Percentiles rank a stretch among this genome's conserved stretches.
These are phyloP conservation scores for Candida railenensis DNA, from an alignment of 805 yeast species.

Conservation along the genomic window DNA sequence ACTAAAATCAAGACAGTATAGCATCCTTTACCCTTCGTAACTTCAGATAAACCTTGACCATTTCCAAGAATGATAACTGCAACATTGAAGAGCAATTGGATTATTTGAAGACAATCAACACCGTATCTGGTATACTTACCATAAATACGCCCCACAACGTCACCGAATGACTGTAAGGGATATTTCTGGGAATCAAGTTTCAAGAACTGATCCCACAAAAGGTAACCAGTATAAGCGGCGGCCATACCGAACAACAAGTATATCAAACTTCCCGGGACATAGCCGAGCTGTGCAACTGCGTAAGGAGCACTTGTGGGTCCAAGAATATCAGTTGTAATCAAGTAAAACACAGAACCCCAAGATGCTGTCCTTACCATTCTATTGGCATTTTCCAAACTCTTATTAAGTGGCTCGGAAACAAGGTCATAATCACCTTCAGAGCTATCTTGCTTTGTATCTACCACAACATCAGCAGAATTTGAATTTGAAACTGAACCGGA, in stretches of 20 bases:
- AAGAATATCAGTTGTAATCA: slow-evolving; percentile 48
- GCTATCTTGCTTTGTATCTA: slow-evolving; percentile 2
- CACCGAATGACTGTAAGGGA: slow-evolving; percentile 44
- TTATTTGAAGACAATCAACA: slow-evolving; percentile 36
- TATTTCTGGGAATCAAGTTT: slow-evolving; percentile 42
- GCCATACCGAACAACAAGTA: slow-evolving; percentile 39
- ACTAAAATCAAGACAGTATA: slow-evolving; percentile 40
- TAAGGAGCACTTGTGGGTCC: slow-evolving; percentile 50
- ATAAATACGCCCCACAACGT: slow-evolving; percentile 38
- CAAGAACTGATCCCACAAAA: slow-evolving; percentile 34
- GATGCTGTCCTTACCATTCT: slow-evolving; percentile 10
- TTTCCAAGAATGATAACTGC: slow-evolving; percentile 41
- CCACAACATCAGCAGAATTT: too few relatives aligned
- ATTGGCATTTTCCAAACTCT: slow-evolving; percentile 7
- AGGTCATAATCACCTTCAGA: background rate
- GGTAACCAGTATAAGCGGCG: slow-evolving; percentile 43
- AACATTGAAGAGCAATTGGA: slow-evolving; percentile 44
- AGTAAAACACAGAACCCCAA: slow-evolving; percentile 36
- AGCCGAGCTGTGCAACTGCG: slow-evolving; percentile 43
- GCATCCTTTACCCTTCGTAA: slow-evolving; percentile 33
- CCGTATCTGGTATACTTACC: slow-evolving; percentile 30
- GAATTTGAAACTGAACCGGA: too few relatives aligned
- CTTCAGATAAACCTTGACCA: slow-evolving; percentile 44
- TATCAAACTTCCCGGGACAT: slow-evolving; percentile 43
- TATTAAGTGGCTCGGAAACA: slow-evolving; percentile 1